Base-by-base conservation (phyloP, 2,329 filamentous ascomycete genomes). In the Aspergillus pseudoglaucus region DNA sequence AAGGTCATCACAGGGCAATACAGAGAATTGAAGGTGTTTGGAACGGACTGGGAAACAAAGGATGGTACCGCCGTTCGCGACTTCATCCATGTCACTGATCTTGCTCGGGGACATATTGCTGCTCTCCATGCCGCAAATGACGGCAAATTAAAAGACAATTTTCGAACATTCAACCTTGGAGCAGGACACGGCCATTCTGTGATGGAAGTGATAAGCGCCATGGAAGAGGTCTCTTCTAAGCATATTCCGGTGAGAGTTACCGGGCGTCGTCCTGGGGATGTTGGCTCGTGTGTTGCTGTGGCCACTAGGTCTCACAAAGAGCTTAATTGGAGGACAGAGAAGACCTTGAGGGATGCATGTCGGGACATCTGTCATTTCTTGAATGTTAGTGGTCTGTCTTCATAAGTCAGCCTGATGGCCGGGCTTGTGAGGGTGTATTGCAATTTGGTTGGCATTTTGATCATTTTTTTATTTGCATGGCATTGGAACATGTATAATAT, bases 1-100 rank as follows among this genome's bases (percentile, higher is more conserved):
- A 78, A 80, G 46, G 81, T 83, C 6, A 71, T 84, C 57, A 79
- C 75, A 0, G 80, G 82, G 1, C 65, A 73, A 32, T 73, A 75
- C 42, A 58, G 70, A 3, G 71, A 75, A 40, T 69, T 85, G n/a
- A 72, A 79, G 44, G 76, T 85, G 46, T 85, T 82, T 53, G 83
- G 83, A 6, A 75, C 73, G 2, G 81, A 86, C 62, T 86, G 82
- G 76, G 74, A 82, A 47, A 85, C 83, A 0, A 68, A 72, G 3
- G 83, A 86, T 55, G 82, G 83, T 14, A 85, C 82, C 0, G 81
- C 81, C 1, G 75, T 85, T 37, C 78, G 83, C 38, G 83, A 86
- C 62, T 86, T 83, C 59, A 83, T 85, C 53, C 82, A 85, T 55
- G 82, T 85, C 33, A 78, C 76, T 14, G 83, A 85, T 62, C 73